These are phyloP conservation scores for Ustilago sp. DNA, from an alignment of 1,284 basidiomycete genomes.

Conservation along the genomic window DNA sequence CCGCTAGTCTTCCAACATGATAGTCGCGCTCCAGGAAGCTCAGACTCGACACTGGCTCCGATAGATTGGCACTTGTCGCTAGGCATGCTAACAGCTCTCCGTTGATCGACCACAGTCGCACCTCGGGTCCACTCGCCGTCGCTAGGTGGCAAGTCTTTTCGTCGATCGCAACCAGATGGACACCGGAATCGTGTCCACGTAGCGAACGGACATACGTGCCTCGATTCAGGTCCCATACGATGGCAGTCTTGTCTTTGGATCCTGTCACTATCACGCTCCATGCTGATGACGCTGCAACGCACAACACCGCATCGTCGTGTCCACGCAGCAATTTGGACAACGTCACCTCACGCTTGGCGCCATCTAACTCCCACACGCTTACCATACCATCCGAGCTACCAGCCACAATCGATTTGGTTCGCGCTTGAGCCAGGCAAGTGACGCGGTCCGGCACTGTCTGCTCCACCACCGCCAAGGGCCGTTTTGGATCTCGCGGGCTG, in stretches of 20 bases:
- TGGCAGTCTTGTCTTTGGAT: conserved; percentile 83
- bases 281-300: conserved; percentile 79
- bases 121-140: conserved; percentile 77
- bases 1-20: conserved; percentile 53
- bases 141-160: conserved; percentile 87
- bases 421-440: conserved; percentile 77
- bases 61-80: conserved; percentile 72
- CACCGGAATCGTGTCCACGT: conserved; percentile 71
- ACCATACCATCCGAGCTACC: conserved; percentile 74
- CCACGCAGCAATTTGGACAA: conserved; percentile 76
- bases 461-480: conserved; percentile 75
- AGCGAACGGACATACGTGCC: conserved; percentile 59
- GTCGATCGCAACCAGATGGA: conserved; percentile 82
- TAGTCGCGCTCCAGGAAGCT: conserved; percentile 82
- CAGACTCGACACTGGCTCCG: conserved; percentile 75
- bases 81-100: conserved; percentile 78
- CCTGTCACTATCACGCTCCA: conserved; percentile 90
- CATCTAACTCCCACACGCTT: conserved; percentile 52
- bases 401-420: conserved; percentile 78
- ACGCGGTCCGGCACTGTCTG: conserved; percentile 38
- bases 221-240: conserved; percentile 90
- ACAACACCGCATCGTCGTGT: conserved; percentile 77
- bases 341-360: conserved; percentile 34
- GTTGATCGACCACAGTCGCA: conserved; percentile 85
- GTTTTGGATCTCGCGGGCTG: conserved; percentile 61